Evolutionary conservation across 2,329 filamentous ascomycete species (phyloP).

Genomic region (Nothopassalora personata): DNA sequence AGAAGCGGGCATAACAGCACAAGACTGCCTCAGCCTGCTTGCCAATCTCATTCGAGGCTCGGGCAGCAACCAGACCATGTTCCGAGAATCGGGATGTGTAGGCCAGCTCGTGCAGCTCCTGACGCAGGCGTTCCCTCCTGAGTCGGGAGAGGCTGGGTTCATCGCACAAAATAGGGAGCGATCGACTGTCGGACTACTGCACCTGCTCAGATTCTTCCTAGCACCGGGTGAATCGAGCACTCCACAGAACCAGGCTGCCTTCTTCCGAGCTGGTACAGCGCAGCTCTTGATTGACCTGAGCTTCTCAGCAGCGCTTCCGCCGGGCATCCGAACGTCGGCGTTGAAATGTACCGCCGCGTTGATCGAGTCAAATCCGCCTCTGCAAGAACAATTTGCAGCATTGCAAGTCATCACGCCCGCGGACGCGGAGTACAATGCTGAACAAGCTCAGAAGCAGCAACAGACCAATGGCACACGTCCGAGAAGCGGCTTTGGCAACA

Average conservation of each 20-base stretch:
- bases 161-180: constrained; percentile 64
- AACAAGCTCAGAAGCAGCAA: constrained; percentile 15
- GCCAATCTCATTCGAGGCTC: constrained; percentile 86
- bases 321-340: constrained; percentile 80
- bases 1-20: constrained; percentile 79
- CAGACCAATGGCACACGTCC: constrained; percentile 27
- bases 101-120: constrained; percentile 62
- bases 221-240: constrained; percentile 75
- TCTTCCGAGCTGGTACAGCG: constrained; percentile 76
- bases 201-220: constrained; percentile 81
- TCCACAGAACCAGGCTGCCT: constrained; percentile 74
- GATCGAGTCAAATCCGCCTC: constrained; percentile 69
- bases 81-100: constrained; percentile 83
- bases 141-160: constrained; percentile 20
- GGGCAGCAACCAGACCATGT: constrained; percentile 85
- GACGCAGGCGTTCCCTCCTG: constrained; percentile 50
- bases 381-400: constrained; percentile 88
- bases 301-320: constrained; percentile 67
- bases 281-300: constrained; percentile 75
- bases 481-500: constrained; percentile 19
- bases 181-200: constrained; percentile 85
- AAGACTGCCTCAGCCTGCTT: constrained; percentile 86
- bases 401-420: constrained; percentile 57
- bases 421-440: constrained; percentile 14
- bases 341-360: constrained; percentile 80